Percentiles rank a stretch among this genome's conserved stretches.
phyloP scores from a whole-genome alignment of 371 early-diverging fungal genomes.

The Coemansia sp. region DNA sequence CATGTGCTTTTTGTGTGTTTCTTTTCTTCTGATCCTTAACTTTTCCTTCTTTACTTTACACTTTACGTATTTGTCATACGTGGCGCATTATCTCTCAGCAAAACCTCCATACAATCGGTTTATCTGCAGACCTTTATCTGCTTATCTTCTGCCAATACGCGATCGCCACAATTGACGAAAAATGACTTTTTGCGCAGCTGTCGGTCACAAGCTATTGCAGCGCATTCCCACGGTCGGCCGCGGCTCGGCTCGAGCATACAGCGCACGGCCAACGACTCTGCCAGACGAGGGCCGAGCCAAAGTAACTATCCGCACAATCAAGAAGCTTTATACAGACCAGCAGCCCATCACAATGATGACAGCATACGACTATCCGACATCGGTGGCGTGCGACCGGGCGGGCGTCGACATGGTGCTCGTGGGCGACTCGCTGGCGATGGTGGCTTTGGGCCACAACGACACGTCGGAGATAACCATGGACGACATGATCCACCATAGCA shows the following conservation, averaged over 20 bases:
- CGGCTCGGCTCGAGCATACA: constrained; percentile 27
- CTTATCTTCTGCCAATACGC: constrained; percentile 11
- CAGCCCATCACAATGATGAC: constrained; percentile 85
- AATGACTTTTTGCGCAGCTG: constrained; percentile 1
- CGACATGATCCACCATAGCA: constrained; percentile 93
- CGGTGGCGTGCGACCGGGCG: constrained; percentile 74
- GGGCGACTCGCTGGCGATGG: constrained; percentile 96
- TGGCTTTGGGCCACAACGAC: constrained; percentile 82
- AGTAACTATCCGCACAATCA: constrained; percentile 78
- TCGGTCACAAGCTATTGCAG: neutral
- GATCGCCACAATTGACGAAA: constrained; percentile 2
- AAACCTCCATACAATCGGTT: constrained; percentile 3
- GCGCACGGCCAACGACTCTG: constrained; percentile 32
- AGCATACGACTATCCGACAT: constrained; percentile 89
- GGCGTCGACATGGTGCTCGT: constrained; percentile 87
- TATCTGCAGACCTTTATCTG: neutral
- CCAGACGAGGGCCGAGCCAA: constrained; percentile 53
- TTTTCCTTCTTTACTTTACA: neutral
- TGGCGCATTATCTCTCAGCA: neutral
- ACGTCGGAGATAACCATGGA: constrained; percentile 87
- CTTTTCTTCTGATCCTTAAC: neutral
- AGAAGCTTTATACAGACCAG: constrained; percentile 65
- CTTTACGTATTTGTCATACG: neutral
- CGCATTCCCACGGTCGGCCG: neutral
- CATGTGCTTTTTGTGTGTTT: neutral